phyloP scores from a whole-genome alignment of 2,329 filamentous ascomycete genomes.

The Paecilomyces fulvus region DNA sequence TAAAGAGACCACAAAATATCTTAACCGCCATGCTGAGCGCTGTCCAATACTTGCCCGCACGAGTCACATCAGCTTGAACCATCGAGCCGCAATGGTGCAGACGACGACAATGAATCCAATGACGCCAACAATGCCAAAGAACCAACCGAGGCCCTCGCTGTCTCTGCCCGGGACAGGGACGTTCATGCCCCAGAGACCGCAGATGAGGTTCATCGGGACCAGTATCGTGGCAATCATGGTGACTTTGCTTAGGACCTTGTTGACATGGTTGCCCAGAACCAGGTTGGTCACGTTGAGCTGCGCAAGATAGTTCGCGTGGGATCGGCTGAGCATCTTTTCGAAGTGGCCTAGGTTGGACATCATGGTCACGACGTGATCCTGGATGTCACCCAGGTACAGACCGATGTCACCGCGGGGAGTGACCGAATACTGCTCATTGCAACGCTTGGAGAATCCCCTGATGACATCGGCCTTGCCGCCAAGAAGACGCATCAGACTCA shows the following conservation, averaged over 20 bases:
- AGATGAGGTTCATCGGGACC: slow-evolving; percentile 91
- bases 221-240: slow-evolving; percentile 89
- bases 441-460: slow-evolving; percentile 94
- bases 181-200: slow-evolving; percentile 49
- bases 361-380: slow-evolving; percentile 99
- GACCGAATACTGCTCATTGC: slow-evolving; percentile 94
- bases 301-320: slow-evolving; percentile 92
- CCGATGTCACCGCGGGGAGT: slow-evolving; percentile 95
- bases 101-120: slow-evolving; percentile 35
- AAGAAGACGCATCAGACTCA: slow-evolving; percentile 83
- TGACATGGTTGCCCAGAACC: slow-evolving; percentile 76
- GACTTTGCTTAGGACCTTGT: slow-evolving; percentile 86
- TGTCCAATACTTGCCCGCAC: background rate
- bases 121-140: slow-evolving; percentile 42
- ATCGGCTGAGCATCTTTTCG: slow-evolving; percentile 91
- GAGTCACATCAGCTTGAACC: slow-evolving; percentile 32
- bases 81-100: slow-evolving; percentile 31
- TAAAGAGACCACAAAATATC: background rate
- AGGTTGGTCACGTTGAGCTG: slow-evolving; percentile 91
- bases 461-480: slow-evolving; percentile 98
- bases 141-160: slow-evolving; percentile 33
- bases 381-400: slow-evolving; percentile 92
- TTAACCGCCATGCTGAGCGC: background rate
- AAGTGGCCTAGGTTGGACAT: slow-evolving; percentile 93
- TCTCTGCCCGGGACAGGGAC: slow-evolving; percentile 38